Base-by-base conservation (phyloP, 305 asterid species). In the Salvia sclarea region DNA sequence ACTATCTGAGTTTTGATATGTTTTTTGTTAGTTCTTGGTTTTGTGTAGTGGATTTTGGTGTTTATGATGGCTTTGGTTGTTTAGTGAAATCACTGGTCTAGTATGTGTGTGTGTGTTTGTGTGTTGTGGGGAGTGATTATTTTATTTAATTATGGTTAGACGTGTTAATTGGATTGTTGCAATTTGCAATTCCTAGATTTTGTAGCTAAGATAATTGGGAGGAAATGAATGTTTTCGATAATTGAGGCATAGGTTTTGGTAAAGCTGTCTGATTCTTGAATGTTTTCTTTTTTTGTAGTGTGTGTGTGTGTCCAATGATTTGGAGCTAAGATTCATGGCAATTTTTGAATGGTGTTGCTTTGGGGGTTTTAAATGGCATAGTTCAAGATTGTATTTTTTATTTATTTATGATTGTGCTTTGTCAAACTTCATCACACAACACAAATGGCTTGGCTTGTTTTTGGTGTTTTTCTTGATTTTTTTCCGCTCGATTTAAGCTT, bases 261-360 rank as follows among this genome's bases (percentile, higher is more conserved):
- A 30, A 40, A 63, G 61, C 44, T 73, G 57, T 54, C 25, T 16
- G 35, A 21, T 56, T 64, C 12, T 57, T 44, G 21, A 2, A 24
- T 17, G 16, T 41, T 25, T 44, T 9, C n/a, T n/a, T 64, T 55
- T 55, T 49, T 9, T 56, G 4, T n/a, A 11, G 50, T 30, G 50
- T n/a, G n/a, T n/a, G n/a, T n/a, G n/a, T 28, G 16, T 57, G 5
- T 68, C 48, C 28, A 43, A 3, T 54, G 18, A 25, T 68, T 30
- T 45, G 59, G 60, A 28, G 50, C 66, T 44, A 11, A 31, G 61
- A 14, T 64, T 72, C 47, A 55, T 43, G 59, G 50, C 48, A 64
- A 28, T 21, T 38, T 25, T 35, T 24, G 16, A 35, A 4, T 41
- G 37, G 14, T 56, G 48, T 44, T 57, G 44, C 59, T 57, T 11